phyloP scores from a whole-genome alignment of 73 alveolate species.

The Paraurostyla sp. region DNA sequence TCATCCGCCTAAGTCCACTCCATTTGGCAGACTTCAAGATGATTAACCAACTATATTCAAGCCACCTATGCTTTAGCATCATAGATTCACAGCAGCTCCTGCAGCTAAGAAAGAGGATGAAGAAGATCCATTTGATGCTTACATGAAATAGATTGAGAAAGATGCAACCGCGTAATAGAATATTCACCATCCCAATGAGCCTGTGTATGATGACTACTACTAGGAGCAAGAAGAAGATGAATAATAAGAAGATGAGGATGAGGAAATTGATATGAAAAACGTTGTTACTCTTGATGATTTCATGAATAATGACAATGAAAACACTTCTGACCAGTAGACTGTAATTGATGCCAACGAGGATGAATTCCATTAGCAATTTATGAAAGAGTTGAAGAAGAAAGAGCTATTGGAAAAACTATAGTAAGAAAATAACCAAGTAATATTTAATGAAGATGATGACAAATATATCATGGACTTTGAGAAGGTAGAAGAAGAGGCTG shows the following conservation, averaged over 20 bases:
- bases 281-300: constrained; percentile 59
- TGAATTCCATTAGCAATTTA: constrained; percentile 59
- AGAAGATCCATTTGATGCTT: constrained; percentile 87
- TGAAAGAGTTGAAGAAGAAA: constrained; percentile 79
- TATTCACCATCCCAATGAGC: not conserved
- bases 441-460: constrained; percentile 90
- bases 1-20: not conserved
- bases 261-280: constrained; percentile 27
- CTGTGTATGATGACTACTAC: constrained; percentile 67
- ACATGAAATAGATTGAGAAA: constrained; percentile 77
- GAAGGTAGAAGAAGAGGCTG: constrained; percentile 86
- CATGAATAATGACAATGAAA: constrained; percentile 56
- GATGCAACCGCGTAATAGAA: constrained; percentile 29
- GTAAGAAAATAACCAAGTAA: constrained; percentile 60
- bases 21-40: not conserved
- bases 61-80: not conserved
- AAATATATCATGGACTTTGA: constrained; percentile 87
- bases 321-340: not conserved
- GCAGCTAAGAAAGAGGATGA: constrained; percentile 76
- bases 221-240: constrained; percentile 70
- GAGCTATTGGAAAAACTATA: constrained; percentile 9
- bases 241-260: constrained; percentile 68
- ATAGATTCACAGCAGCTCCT: constrained; percentile 33
- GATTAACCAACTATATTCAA: not conserved
- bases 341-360: constrained; percentile 54